Base-by-base conservation (phyloP, 208 protist genomes). In the Wallacemonas sp. region DNA sequence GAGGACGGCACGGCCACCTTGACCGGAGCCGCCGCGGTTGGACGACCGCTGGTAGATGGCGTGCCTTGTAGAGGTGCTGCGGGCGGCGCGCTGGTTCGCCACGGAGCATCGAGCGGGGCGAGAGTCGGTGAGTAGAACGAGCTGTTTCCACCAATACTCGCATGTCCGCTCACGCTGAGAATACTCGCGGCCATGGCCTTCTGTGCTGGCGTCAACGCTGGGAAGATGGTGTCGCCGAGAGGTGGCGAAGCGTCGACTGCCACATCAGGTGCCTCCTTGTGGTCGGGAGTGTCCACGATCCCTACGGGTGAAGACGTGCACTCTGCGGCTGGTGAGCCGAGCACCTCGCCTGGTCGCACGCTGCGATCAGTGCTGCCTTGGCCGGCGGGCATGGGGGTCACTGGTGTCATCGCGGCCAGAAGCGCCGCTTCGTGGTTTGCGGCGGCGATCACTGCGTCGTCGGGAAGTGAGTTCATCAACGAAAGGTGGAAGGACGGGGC, bases 91-190 rank as follows among this genome's bases (percentile, higher is more conserved):
- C 17, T 6, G 5, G 42, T 4, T 26, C 42, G 17, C 24, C 50
- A 34, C 50, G 24, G 30, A 12, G 13, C 6, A 3, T 57, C 50
- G n/a, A 57, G 50, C 50, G 50, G 3, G 10, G 50, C 50, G 5
- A 57, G 50, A 9, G 50, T 57, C 50, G 50, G 50, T 12, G 50
- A 57, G 32, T 32, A 57, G 50, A 57, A 57, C 30, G 50, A 57
- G 30, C 19, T 57, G 29, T 12, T 37, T 12, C n/a, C 8, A n/a
- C n/a, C n/a, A 19, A n/a, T 8, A 19, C 30, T 37, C 17, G 12
- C 30, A 26, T 19, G 9, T 3, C 30, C 50, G 32, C 50, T 57
- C 30, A 32, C 30, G 4, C 12, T n/a, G 21, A 39, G 22, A 27
- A 57, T 10, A 19, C 29, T 57, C 30, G n/a, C 29, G 3, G 50